Base-by-base conservation (phyloP, 108 stramenopile genomes). In the Cyclostephanos tholiformis region DNA sequence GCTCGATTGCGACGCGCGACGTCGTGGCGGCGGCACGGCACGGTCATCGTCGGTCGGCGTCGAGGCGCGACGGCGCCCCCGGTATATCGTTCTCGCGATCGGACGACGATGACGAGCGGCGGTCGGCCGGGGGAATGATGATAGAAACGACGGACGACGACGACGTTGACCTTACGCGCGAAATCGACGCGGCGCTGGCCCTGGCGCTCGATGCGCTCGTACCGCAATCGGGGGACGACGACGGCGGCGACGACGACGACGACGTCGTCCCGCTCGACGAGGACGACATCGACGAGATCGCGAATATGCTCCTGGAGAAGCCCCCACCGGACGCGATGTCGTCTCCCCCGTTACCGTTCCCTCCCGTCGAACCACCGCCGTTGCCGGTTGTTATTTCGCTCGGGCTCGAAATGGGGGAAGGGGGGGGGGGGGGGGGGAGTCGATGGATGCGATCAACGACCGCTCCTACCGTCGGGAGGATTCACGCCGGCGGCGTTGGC, bases 181-280 rank as follows among this genome's bases (percentile, higher is more conserved):
- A 77, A 65, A 51, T 77, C 22, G 76, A 77, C 10, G 76, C 63
- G 16, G 76, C 76, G 38, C 55, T 77, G 46, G 46, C 39, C 1
- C 63, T 77, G 17, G 76, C 76, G 19, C 66, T 69, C 17, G 36
- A 70, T 29, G 76, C 67, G 0, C 26, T 62, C 63, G 27, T 25
- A 2, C 44, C 44, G 59, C 48, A 10, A 61, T 12, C 10, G 64
- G 22, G 22, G 2, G 64, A 46, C 35, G 57, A 56, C 11, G 44
- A 58, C 17, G 27, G 38, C 16, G 30, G 56, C 22, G 14, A 32
- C 39, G 57, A 29, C 52, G 48, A 8, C 0, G 59, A 59, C 10
- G 67, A 29, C 10, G 46, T 22, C 12, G 64, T 26, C 7, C 23
- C 64, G 25, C 60, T 49, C 23, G 57, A 56, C 11, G 44, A 58